A percentile compares a stretch with the other conserved stretches of the same genome.
phyloP scores from a whole-genome alignment of 1,284 basidiomycete genomes.

The Schizophyllum commune region DNA sequence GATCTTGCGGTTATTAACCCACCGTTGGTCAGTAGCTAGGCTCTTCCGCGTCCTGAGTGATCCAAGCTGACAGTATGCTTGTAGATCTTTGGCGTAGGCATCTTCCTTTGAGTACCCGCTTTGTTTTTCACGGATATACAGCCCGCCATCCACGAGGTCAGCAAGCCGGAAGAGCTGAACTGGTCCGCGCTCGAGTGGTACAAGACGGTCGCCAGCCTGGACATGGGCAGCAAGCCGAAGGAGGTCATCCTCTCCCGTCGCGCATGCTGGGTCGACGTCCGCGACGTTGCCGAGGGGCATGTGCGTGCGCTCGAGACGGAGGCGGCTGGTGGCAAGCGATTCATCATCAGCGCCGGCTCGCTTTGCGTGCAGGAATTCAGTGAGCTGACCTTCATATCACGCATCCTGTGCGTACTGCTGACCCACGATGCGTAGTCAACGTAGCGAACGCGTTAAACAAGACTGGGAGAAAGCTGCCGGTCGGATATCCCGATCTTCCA shows the following conservation, averaged over 20 bases:
- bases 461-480: constrained; percentile 15
- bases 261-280: constrained; percentile 44
- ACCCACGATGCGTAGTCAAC: constrained; percentile 16
- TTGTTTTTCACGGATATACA: constrained; percentile 3
- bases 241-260: constrained; percentile 3
- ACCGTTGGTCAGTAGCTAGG: constrained; percentile 31
- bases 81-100: constrained; percentile 28
- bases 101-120: neutral
- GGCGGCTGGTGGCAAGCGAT: constrained; percentile 44
- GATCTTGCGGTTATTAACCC: constrained; percentile 37
- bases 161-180: constrained; percentile 17
- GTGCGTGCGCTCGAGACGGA: constrained; percentile 38
- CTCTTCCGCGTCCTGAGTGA: neutral
- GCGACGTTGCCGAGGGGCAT: constrained; percentile 49
- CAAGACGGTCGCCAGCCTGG: constrained; percentile 13
- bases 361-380: constrained; percentile 25
- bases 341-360: constrained; percentile 27
- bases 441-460: constrained; percentile 19
- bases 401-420: constrained; percentile 1
- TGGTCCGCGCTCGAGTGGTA: constrained; percentile 19
- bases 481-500: constrained; percentile 23
- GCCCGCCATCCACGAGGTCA: constrained; percentile 24
- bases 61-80: neutral
- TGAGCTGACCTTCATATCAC: constrained; percentile 10
- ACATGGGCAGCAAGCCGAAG: constrained; percentile 9